These are phyloP conservation scores for Cutaneotrichosporon arboriforme DNA, from an alignment of 1,284 basidiomycete genomes.

Conservation along the genomic window DNA sequence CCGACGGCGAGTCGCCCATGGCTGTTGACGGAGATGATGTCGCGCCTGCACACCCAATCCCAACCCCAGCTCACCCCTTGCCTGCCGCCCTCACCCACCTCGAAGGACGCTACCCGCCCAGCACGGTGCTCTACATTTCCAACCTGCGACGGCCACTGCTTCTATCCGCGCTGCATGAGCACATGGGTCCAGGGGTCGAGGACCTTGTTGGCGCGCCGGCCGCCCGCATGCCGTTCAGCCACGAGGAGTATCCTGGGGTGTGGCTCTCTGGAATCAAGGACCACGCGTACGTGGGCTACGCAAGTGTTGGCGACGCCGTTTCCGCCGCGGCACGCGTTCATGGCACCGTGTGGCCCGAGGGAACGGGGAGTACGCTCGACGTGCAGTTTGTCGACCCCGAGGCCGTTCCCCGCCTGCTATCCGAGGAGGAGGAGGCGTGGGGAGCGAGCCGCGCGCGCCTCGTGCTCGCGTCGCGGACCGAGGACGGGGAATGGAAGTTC, in stretches of 20 bases:
- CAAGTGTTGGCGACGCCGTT: slow-evolving; percentile 19
- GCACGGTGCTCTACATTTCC: slow-evolving; percentile 40
- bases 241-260: slow-evolving; percentile 27
- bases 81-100: slow-evolving; percentile 35
- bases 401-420: slow-evolving; percentile 26
- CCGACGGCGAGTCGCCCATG: neutral
- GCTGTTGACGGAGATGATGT: neutral
- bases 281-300: slow-evolving; percentile 41
- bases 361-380: slow-evolving; percentile 29
- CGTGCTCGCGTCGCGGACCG: slow-evolving; percentile 20
- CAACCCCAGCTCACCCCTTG: slow-evolving; percentile 11
- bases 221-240: neutral
- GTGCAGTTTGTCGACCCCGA: slow-evolving; percentile 42
- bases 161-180: slow-evolving; percentile 12
- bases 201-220: neutral
- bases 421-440: slow-evolving; percentile 45
- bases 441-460: slow-evolving; percentile 33
- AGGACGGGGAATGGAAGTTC: slow-evolving; percentile 5
- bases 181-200: neutral
- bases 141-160: slow-evolving; percentile 45
- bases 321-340: slow-evolving; percentile 26
- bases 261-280: slow-evolving; percentile 45
- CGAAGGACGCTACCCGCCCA: slow-evolving; percentile 31
- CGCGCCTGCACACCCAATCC: neutral
- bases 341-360: slow-evolving; percentile 29